Base-by-base conservation (phyloP, 2,329 filamentous ascomycete species). In the Endoconidiophora laricicola region DNA sequence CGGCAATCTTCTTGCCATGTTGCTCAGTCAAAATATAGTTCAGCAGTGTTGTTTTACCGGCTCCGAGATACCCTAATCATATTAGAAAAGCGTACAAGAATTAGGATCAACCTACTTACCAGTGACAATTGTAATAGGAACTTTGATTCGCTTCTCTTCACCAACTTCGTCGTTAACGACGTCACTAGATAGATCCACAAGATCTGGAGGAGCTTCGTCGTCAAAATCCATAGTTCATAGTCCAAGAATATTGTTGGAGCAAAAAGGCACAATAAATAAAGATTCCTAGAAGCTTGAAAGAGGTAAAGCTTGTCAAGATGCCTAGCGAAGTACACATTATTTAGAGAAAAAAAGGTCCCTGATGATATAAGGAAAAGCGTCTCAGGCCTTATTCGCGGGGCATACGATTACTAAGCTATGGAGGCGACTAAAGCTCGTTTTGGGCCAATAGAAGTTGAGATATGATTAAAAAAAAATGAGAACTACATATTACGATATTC, bases 1-100 rank as follows among this genome's bases (percentile, higher is more conserved):
- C 91, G 9, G 91, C 91, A 63, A 98, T 91, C 60, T 87, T 94
- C 72, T 96, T 96, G 63, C 90, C 90, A 72, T 98, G 91, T 54
- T 90, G 81, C 52, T 88, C 87, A 24, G 83, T 94, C 48, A 98
- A 70, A 54, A 98, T 96, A 63, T 96, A 94, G 63, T 98, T 96
- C 52, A 98, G 70, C 26, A 96, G 66, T 0, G 90, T 96, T 0
- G 90, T 96, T 66, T 98, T 98, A 16, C 91, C 91, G 6, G 91
- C 86, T 16, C 91, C 91, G 3, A 98, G 74, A 60, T 98, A 98
- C 3, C 91, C 86, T 91, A 55, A 24, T 18, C 10, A 38, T 22
- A 22, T 48, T 43, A 40, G 44, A 54, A 3, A 55, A 49, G 40
- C 18, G 6, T 26, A 38, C 48, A 37, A 42, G 9, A 44, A 6